Evolutionary conservation across 73 alveolate species (phyloP), one percentile per base, ranked within the genome.

Genomic region (Stentor roeselii): DNA sequence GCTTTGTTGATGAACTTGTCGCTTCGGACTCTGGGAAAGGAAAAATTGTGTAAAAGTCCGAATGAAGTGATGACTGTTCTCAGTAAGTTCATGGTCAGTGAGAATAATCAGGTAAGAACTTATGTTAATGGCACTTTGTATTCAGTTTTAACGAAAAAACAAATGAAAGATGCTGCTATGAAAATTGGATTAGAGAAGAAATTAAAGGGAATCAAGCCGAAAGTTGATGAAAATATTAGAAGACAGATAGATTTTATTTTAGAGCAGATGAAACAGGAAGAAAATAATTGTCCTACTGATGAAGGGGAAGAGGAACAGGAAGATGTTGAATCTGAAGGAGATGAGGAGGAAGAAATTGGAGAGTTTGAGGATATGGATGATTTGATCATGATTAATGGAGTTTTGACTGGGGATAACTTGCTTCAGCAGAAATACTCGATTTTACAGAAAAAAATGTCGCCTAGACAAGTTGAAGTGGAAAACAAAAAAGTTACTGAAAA

Each of bases 1-100:
- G 99, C 99, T 36, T 87, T 97, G 82, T 93, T 97, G 61, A 97
- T 97, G 99, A 97, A 97, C 87, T 92, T 97, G 35, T 90, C 98
- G 42, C 83, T 97, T 78, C 89, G 99, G 92, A 91, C 93, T 59
- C 95, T 95, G 42, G 99, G 99, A 0, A 96, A 97, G 84, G 92
- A 94, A 59, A 97, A 96, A 89, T 92, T 96, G 80, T 99, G 93
- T 83, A 96, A 95, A 3, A 93, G 92, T 35, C 92, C 95, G 3
- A 90, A 86, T 38, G 93, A 91, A 42, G 90, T 96, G 11, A 83
- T 97, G 59, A 87, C 93, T 78, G 95, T 97, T 4, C 93, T 97
- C 35, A 94, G 92, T 83, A 97, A 95, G 39, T 83, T 96, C 59
- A 92, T 97, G 74, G 98, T 90, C 82, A 96, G 92, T 89, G 98